Base-by-base conservation (phyloP, 202 grass and related monocot species). In the Schoenoplectus triqueter region DNA sequence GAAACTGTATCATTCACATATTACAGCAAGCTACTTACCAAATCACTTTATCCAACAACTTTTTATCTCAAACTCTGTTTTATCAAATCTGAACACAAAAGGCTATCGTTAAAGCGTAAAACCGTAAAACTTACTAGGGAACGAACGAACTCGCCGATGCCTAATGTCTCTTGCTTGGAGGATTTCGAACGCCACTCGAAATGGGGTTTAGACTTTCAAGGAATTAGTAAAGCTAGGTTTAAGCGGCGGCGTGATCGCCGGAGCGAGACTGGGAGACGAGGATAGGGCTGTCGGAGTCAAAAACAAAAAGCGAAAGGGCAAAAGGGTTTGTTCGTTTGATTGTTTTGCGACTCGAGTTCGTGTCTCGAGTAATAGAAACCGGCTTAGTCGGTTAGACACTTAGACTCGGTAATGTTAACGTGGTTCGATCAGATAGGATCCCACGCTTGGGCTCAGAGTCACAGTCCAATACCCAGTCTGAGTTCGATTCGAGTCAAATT, bases 391-490 rank as follows among this genome's bases (percentile, higher is more conserved):
- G 62, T 64, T 62, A 62, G n/a, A 52, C 50, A 9, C 10, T 5
- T 49, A 7, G 47, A 49, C 47, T 49, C 5, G 47, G 2, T 49
- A 49, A 31, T 11, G 10, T 11, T 56, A 40, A 75, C 49, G 72
- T 76, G 73, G 52, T 78, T 78, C 51, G 73, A 78, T 75, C 72
- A 39, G 72, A 71, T 71, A n/a, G 57, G 57, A 61, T 52, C 31
- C 31, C 31, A 31, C 31, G 31, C 31, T 31, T 10, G 50, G 50
- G 47, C 47, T 49, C 47, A 49, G 31, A 31, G 31, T 31, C 31
- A 31, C 31, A 31, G 31, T 31, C 31, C 31, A 31, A 31, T 31
- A 31, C 31, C 31, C 31, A 31, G 31, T 31, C 31, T 31, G 31
- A 31, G 31, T 31, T 31, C 31, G 31, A 31, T 31, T 31, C 31